Evolutionary conservation across 2,329 filamentous ascomycete genomes (phyloP), one percentile per base, ranked within the genome.

Genomic region (Thermoascus crustaceus): DNA sequence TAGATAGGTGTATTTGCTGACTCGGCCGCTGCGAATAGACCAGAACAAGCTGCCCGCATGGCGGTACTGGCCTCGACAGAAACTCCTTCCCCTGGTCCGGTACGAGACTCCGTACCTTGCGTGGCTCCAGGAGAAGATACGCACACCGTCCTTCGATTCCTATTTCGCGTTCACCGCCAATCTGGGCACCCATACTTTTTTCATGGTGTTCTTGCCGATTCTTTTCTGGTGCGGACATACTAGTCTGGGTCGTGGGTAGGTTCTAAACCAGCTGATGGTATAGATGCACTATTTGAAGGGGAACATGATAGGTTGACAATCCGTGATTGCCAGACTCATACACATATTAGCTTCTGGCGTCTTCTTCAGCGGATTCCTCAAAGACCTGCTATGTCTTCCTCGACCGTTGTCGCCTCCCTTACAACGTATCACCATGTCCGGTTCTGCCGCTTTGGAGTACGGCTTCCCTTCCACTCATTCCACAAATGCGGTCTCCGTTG

Each of bases 161-260:
- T 98, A 95, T 68, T 98, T 98, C 63, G 89, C 91, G 33, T 85
- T 93, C 46, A 94, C 88, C 1, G 91, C 91, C 44, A 98, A 96
- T 61, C 75, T 96, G 37, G 86, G 91, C 46, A 98, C 91, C 1
- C 91, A 98, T 64, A 98, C 91, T 0, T 96, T 95, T 68, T 98
- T 95, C 71, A 96, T 96, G 88, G 75, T 94, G 47, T 82, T 86
- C 39, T 68, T 98, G 53, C 91, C 91, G 4, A 85, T 96, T 46
- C 75, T 94, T 49, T 96, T 96, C 68, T 98, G 91, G 91, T 94
- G 86, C 53, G 89, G 89, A 35, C 84, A 88, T 63, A 80, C 82
- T 27, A 79, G 75, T 44, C 75, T 94, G 47, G 91, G 86, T 37
- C 82, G 91, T 68, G 88, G 82, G 85, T 93, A 78, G 50, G 80